A percentile compares a stretch with the other conserved stretches of the same genome.
phyloP scores from a whole-genome alignment of 768 basidiomycete species.

The Podaxis rugospora region DNA sequence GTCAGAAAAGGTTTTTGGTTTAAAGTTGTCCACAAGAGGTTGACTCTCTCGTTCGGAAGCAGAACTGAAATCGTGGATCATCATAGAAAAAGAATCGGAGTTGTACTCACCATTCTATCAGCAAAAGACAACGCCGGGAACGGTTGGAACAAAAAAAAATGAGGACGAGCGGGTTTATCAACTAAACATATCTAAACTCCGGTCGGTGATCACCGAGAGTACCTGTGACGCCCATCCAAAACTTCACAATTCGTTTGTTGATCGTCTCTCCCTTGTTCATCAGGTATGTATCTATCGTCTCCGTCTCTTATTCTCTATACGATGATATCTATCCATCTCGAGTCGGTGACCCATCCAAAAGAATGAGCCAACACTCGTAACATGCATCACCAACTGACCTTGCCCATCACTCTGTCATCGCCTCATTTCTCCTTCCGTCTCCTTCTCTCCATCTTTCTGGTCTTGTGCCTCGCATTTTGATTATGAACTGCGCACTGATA shows the following conservation, averaged over 20 bases:
- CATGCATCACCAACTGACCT: slow-evolving; percentile 69
- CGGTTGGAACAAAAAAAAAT: slow-evolving; percentile 6
- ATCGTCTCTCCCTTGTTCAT: too few species aligned
- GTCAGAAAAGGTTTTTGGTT: slow-evolving; percentile 55
- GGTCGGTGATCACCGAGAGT: background rate
- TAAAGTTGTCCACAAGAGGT: slow-evolving; percentile 70
- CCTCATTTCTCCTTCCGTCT: slow-evolving; percentile 13
- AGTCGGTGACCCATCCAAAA: slow-evolving; percentile 59
- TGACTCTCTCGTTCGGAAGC: slow-evolving; percentile 76
- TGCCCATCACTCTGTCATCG: background rate
- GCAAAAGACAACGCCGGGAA: background rate
- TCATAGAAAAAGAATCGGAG: slow-evolving; percentile 26
- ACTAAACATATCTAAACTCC: background rate
- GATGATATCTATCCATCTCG: slow-evolving; percentile 73
- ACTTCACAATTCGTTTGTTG: background rate
- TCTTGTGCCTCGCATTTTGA: background rate
- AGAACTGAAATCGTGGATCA: slow-evolving; percentile 66
- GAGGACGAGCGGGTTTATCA: background rate
- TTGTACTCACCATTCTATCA: slow-evolving; percentile 19
- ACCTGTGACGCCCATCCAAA: background rate
- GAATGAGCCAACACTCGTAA: slow-evolving; percentile 69
- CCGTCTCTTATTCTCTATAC: slow-evolving; percentile 21
- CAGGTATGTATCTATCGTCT: slow-evolving; percentile 27
- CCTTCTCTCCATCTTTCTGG: background rate
- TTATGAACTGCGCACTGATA: background rate